Base-by-base conservation (phyloP, 2,329 filamentous ascomycete species). In the Apiospora aurea region DNA sequence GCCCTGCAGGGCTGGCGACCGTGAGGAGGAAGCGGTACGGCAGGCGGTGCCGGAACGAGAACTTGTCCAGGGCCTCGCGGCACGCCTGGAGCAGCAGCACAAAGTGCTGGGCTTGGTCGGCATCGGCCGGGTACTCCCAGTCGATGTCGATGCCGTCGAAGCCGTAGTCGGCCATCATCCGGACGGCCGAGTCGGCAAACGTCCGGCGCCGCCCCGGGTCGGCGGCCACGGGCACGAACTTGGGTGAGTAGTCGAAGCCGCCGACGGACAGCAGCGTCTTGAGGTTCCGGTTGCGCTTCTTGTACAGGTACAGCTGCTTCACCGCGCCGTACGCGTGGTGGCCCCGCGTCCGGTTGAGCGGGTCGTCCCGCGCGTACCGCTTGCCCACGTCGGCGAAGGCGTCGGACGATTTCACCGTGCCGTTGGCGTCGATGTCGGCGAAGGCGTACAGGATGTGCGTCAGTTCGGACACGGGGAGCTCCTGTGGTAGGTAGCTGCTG, bases 251-350 rank as follows among this genome's bases (percentile, higher is more conserved):
- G 0, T 90, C 93, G 90, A 92, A 96, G 21, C 94, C 94, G 53
- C 94, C 94, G 73, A 97, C 92, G 47, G 92, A 94, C 11, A 96
- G 87, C n/a, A 96, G 83, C 2, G 92, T 87, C 82, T 97, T 97
- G 72, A 97, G 82, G 70, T 93, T 89, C 26, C 94, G 90, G 80
- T 97, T 90, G 75, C 87, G 83, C 82, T 94, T 91, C 85, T 97
- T 97, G 70, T 93, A 86, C 1, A 94, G 81, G 80, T 88, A 94
- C 1, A 97, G 84, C 79, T 96, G 93, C 82, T 95, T 95, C 74
- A 94, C 81, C 78, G 90, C 92, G 53, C 94, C 94, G 77, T 94
- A 95, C 69, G 91, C 89, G 78, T 96, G 94, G 72, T 84, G 89
- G 5, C 89, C 84, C 18, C 34, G 29, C 8, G 72, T 73, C 72